Conservation (phyloP, 2,329 filamentous ascomycete genomes). For the Aspergillus terreus region DNA sequence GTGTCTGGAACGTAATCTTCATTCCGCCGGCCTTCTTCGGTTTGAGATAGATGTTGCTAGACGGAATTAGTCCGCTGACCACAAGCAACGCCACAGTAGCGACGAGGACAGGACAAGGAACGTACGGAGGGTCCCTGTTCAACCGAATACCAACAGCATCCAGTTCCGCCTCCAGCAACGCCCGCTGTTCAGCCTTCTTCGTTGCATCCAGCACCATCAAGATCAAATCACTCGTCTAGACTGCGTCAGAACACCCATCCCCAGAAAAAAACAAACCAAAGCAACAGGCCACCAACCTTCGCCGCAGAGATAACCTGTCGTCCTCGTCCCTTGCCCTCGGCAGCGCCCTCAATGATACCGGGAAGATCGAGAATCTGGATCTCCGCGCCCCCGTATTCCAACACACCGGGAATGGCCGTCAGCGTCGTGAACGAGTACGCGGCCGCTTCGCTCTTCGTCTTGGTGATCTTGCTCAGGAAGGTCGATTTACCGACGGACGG, state of each 20-base stretch:
- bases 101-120: background rate
- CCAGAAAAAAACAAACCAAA: background rate
- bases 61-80: background rate
- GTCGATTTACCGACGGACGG: constrained; percentile 98
- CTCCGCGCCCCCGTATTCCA: constrained; percentile 96
- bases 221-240: constrained; percentile 83
- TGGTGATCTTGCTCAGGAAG: constrained; percentile 97
- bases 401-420: constrained; percentile 92
- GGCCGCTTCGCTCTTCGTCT: constrained; percentile 93
- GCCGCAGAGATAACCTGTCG: constrained; percentile 96
- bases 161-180: constrained; percentile 83
- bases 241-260: constrained; percentile 1
- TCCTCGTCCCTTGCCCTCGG: constrained; percentile 92
- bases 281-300: constrained; percentile 53
- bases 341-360: constrained; percentile 94
- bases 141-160: constrained; percentile 92
- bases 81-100: too few species aligned
- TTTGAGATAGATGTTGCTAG: constrained; percentile 94
- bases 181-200: constrained; percentile 89
- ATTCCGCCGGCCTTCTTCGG: constrained; percentile 93
- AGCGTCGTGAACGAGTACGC: constrained; percentile 97
- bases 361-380: constrained; percentile 97
- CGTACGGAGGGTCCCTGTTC: constrained; percentile 85
- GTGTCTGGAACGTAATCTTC: constrained; percentile 93
- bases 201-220: constrained; percentile 97